Evolutionary conservation across 768 basidiomycete species (phyloP).

Genomic region (Clitopilus passeckerianus): DNA sequence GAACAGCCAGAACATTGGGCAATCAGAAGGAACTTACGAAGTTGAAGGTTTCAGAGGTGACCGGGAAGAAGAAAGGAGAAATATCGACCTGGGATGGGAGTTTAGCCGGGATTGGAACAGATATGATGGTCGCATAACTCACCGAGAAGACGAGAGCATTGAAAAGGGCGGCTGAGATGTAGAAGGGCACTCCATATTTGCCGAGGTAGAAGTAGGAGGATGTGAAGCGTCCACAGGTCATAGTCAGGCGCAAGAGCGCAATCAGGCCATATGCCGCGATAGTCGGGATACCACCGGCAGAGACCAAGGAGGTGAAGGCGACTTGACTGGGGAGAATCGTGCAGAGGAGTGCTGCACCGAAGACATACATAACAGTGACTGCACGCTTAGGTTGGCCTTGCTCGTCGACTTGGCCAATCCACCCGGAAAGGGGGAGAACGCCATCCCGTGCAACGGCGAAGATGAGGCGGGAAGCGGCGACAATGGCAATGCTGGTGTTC

Average conservation of each 20-base stretch:
- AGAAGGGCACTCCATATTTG: constrained; percentile 60
- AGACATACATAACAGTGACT: constrained; percentile 81
- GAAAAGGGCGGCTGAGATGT: constrained; percentile 62
- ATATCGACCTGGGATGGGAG: constrained; percentile 60
- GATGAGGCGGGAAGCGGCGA: constrained; percentile 83
- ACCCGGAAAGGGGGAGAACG: constrained; percentile 75
- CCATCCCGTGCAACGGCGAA: constrained; percentile 96
- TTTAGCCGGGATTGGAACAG: constrained; percentile 5
- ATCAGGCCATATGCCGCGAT: constrained; percentile 88
- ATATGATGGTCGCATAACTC: constrained; percentile 20
- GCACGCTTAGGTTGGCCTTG: constrained; percentile 79
- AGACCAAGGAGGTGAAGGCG: constrained; percentile 87
- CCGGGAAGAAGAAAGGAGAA: constrained; percentile 87
- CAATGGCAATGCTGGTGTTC: constrained; percentile 86
- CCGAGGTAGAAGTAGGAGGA: constrained; percentile 73
- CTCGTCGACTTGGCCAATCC: constrained; percentile 74
- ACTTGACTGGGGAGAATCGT: constrained; percentile 87
- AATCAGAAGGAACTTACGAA: constrained; percentile 49
- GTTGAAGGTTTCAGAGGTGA: constrained; percentile 73
- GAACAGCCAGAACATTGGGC: neutral
- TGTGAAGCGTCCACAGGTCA: constrained; percentile 74
- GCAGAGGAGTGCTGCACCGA: constrained; percentile 73
- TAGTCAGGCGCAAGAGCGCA: constrained; percentile 65
- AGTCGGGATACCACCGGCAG: constrained; percentile 81
- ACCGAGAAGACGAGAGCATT: constrained; percentile 74